A percentile compares a stretch with the other conserved stretches of the same genome.
Conservation (phyloP, 2,329 filamentous ascomycete genomes). For the Fusarium sp. region DNA sequence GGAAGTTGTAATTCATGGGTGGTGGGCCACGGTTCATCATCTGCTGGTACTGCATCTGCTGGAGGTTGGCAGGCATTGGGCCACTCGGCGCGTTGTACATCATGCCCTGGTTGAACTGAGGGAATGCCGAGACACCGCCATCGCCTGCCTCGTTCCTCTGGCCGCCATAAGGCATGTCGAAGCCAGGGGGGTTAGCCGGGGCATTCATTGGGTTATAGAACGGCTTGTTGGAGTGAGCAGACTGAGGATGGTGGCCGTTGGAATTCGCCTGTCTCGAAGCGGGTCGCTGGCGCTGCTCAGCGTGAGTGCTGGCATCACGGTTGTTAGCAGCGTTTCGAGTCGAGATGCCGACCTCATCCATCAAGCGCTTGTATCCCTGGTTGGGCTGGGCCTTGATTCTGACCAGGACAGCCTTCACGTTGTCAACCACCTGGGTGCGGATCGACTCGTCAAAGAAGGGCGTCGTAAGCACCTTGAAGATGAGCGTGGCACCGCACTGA, state of each 20-base stretch:
- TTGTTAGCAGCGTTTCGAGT: constrained; percentile 64
- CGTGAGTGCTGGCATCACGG: constrained; percentile 58
- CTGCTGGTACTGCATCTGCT: constrained; percentile 71
- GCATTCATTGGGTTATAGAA: constrained; percentile 66
- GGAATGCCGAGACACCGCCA: constrained; percentile 61
- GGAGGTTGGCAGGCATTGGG: constrained; percentile 61
- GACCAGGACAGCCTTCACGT: constrained; percentile 88
- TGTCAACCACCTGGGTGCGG: constrained; percentile 88
- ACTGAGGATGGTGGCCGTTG: constrained; percentile 57
- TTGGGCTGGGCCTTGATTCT: constrained; percentile 93
- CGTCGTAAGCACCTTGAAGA: constrained; percentile 98
- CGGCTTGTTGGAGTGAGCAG: constrained; percentile 59
- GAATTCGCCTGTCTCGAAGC: constrained; percentile 65
- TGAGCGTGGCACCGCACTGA: constrained; percentile 91
- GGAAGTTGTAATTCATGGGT: constrained; percentile 69
- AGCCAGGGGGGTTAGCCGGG: constrained; percentile 55
- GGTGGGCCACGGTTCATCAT: constrained; percentile 67
- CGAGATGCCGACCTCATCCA: constrained; percentile 97
- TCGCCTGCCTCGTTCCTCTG: constrained; percentile 67
- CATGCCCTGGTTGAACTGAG: constrained; percentile 62
- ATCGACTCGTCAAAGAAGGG: constrained; percentile 97
- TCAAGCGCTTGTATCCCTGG: constrained; percentile 97
- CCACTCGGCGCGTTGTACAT: constrained; percentile 64
- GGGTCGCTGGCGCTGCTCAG: constrained; percentile 67
- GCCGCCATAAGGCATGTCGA: constrained; percentile 64